Evolutionary conservation across 345 rosid genomes (phyloP), one percentile per base, ranked within the genome.

Genomic region (Populus simonii): DNA sequence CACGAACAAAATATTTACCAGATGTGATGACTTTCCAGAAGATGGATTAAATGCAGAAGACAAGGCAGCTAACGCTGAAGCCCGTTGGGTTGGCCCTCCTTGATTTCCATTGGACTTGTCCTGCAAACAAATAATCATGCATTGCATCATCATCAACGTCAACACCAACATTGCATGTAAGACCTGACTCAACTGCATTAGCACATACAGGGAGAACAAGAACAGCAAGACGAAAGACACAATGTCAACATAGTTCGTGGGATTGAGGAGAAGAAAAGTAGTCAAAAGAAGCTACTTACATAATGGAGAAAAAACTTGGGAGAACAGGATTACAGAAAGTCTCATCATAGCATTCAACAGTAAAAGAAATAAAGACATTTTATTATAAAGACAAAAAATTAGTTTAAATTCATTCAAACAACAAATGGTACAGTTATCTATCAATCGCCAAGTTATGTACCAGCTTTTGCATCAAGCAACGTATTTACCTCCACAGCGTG

Each of bases 31-130:
- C 86, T 81, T 90, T 47, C 78, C 91, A 53, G 91, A 75, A 76
- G 97, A 88, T 59, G 97, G 86, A 41, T 87, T 88, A 81, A 96
- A 93, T 63, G 98, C 99, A 78, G 93, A 87, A 76, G 89, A 80
- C 85, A 96, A 89, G 81, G 99, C 99, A 79, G 97, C 97, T 78
- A 96, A 82, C 72, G 99, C 99, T 25, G 97, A 90, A 86, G 99
- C 98, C 72, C 98, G 92, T 86, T 96, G 99, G 69, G 97, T 96
- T 75, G 88, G 90, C 81, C 98, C 98, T 80, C 96, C 97, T 86
- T 83, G 91, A 86, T 84, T 87, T 75, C 95, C 93, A 80, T 88
- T 83, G 74, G 94, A 87, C 78, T 88, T 92, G 18, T 89, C 94
- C 97, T 92, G 90, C 77, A 78, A 61, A 43, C 15, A 57, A 49